phyloP scores from a whole-genome alignment of 192 early-diverging fungal genomes.

The Rhizophagus clarus region DNA sequence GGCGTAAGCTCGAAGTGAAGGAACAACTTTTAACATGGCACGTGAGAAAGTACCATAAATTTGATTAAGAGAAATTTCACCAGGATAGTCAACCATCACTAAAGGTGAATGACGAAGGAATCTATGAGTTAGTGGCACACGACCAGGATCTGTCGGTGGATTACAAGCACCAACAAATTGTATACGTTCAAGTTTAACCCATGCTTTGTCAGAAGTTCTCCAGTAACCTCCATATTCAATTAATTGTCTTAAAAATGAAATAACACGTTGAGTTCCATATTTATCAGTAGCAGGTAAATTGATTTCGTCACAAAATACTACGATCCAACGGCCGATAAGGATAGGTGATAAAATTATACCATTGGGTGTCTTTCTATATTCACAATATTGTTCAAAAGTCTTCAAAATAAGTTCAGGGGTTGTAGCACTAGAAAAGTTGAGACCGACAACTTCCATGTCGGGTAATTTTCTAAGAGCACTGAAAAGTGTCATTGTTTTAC shows the following conservation, averaged over 20 bases:
- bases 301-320: conserved; percentile 99
- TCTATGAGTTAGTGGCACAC: conserved; percentile 91
- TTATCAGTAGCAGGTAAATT: conserved; percentile 96
- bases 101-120: conserved; percentile 97
- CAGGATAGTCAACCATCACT: conserved; percentile 98
- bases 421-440: conserved; percentile 99
- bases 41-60: conserved; percentile 95
- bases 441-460: conserved; percentile 95
- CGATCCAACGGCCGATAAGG: conserved; percentile 88
- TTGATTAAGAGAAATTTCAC: conserved; percentile 85
- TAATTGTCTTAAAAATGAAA: conserved; percentile 93
- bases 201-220: conserved; percentile 86
- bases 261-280: conserved; percentile 97
- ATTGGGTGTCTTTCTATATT: conserved; percentile 93
- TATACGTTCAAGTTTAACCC: conserved; percentile 95
- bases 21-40: conserved; percentile 93
- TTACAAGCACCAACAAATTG: conserved; percentile 99
- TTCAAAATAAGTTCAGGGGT: conserved; percentile 93
- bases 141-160: conserved; percentile 98
- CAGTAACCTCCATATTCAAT: conserved; percentile 97
- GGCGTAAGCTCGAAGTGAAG: conserved; percentile 85
- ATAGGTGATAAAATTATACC: conserved; percentile 86
- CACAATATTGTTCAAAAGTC: conserved; percentile 98
- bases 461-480: conserved; percentile 91
- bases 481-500: conserved; percentile 99